Conservation (phyloP, 768 basidiomycete species). For the Mrakia gelida region DNA sequence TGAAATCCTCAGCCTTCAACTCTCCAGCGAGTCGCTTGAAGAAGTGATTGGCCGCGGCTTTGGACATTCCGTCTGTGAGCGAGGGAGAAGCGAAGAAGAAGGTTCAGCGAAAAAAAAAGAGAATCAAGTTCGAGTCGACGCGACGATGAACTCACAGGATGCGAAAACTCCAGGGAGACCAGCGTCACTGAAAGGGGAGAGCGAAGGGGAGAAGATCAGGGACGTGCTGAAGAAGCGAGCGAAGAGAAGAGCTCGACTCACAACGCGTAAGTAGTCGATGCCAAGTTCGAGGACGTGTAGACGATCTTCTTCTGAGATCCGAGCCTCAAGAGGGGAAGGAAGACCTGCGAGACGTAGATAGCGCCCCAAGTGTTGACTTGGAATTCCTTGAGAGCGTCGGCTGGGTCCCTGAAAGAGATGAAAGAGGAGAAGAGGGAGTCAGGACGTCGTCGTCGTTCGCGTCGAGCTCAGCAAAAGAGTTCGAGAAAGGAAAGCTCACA, state of each 20-base stretch:
- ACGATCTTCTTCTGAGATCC: neutral
- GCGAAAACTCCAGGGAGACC: neutral
- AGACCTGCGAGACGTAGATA: conserved; percentile 1
- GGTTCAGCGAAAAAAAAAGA: no score
- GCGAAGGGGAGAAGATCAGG: neutral
- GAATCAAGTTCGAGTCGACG: neutral
- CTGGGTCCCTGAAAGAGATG: neutral
- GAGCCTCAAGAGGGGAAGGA: neutral
- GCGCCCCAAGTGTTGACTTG: neutral
- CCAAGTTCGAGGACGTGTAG: neutral
- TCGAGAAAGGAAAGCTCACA: neutral
- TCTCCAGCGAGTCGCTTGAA: conserved; percentile 1
- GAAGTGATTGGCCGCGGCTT: conserved; percentile 3
- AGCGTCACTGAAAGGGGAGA: neutral
- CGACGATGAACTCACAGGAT: neutral
- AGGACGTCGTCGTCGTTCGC: no score
- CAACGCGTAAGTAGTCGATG: neutral
- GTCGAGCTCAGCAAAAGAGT: neutral
- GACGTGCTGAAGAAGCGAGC: neutral
- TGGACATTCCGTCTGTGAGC: neutral
- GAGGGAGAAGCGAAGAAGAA: no score
- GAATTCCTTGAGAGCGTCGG: neutral
- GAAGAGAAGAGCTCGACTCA: neutral
- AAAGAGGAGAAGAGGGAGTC: no score
- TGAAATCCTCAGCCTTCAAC: neutral